Evolutionary conservation across 129 eudicot species (phyloP).

Genomic region (Tanacetum coccineum): DNA sequence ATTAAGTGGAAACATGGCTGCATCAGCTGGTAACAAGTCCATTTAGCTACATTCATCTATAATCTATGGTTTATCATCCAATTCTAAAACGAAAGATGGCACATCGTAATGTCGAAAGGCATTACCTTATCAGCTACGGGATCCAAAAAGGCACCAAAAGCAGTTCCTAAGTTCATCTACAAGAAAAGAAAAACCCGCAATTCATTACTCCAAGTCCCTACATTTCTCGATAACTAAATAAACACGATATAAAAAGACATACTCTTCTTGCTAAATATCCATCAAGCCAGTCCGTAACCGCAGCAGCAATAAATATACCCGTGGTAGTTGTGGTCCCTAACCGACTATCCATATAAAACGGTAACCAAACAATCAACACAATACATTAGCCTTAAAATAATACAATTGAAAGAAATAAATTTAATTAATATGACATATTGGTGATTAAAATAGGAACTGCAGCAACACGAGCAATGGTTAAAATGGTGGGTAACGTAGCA

Average conservation of each 20-base stretch:
- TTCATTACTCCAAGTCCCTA: background rate
- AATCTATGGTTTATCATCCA: too few species aligned
- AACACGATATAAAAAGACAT: conserved; percentile 7
- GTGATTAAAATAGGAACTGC: conserved; percentile 72
- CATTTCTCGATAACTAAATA: conserved; percentile 2
- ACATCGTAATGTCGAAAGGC: background rate
- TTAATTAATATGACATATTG: too few species aligned
- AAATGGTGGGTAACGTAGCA: conserved; percentile 90
- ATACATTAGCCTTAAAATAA: too few species aligned
- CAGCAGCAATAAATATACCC: conserved; percentile 75
- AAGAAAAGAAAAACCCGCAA: conserved; percentile 8
- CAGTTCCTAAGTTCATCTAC: conserved; percentile 87
- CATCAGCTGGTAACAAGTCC: too few species aligned
- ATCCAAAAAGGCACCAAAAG: conserved; percentile 95
- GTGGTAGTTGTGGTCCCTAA: conserved; percentile 84
- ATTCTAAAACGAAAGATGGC: too few species aligned
- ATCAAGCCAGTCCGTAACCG: conserved; percentile 98
- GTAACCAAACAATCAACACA: conserved; percentile 37
- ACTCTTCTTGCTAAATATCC: conserved; percentile 96
- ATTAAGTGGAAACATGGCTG: too few species aligned
- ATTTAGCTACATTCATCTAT: too few species aligned
- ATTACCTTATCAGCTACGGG: conserved; percentile 98
- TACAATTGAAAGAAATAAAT: too few species aligned
- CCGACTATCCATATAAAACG: conserved; percentile 74
- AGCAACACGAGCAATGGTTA: conserved; percentile 88